phyloP scores from a whole-genome alignment of 306 rosid species.

The Betula pendula region DNA sequence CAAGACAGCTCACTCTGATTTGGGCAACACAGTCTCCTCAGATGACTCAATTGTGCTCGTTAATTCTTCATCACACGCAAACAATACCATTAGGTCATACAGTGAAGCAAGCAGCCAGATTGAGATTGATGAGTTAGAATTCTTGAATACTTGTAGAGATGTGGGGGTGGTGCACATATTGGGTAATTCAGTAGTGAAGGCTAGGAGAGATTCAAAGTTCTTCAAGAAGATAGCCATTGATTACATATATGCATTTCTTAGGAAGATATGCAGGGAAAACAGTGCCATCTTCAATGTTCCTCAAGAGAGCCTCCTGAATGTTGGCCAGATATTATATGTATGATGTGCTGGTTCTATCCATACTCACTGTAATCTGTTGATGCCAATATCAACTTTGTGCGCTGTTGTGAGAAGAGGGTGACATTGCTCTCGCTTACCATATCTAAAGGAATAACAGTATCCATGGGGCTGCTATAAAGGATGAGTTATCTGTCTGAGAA shows the following conservation, averaged over 20 bases:
- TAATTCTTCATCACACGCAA: constrained; percentile 43
- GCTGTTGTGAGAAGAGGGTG: not conserved
- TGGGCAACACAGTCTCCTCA: constrained; percentile 53
- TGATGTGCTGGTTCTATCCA: constrained; percentile 25
- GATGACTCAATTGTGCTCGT: constrained; percentile 62
- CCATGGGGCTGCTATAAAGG: not conserved
- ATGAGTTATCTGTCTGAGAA: no score
- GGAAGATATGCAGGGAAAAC: constrained; percentile 90
- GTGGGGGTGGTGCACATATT: constrained; percentile 96
- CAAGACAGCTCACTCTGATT: constrained; percentile 37
- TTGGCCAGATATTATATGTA: constrained; percentile 88
- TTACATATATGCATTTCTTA: constrained; percentile 82
- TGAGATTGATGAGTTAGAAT: constrained; percentile 73
- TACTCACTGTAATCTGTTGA: not conserved
- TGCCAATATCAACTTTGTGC: no score
- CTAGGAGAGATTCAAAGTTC: constrained; percentile 71
- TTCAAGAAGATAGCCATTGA: constrained; percentile 77
- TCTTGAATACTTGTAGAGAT: constrained; percentile 71
- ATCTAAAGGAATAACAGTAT: not conserved
- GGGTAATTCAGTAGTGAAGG: constrained; percentile 79
- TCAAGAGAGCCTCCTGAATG: constrained; percentile 93
- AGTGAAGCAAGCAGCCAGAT: constrained; percentile 55
- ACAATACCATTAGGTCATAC: constrained; percentile 39
- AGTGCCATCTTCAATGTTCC: constrained; percentile 97
- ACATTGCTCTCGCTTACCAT: not conserved